Evolutionary conservation across 345 rosid species (phyloP).

Genomic region (Pseudoturritis turrita): DNA sequence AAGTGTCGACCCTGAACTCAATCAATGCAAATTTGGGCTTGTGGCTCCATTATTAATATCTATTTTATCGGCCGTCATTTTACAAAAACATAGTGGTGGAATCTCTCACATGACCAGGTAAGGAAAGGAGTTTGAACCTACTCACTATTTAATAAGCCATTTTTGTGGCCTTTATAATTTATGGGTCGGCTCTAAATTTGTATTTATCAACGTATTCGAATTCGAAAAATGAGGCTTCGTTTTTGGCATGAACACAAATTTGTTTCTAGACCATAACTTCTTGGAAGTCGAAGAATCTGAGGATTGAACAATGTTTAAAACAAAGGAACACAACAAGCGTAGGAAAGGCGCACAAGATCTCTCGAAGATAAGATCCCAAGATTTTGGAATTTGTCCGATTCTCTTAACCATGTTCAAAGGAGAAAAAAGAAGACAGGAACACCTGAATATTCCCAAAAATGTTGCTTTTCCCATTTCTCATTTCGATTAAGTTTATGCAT

Average conservation of each 20-base stretch:
- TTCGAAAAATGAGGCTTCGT: neutral
- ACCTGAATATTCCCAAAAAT: conserved; percentile 29
- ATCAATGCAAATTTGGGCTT: too few species aligned
- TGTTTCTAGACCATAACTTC: conserved; percentile 4
- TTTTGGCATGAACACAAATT: neutral
- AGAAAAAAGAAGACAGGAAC: conserved; percentile 28
- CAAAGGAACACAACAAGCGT: conserved; percentile 18
- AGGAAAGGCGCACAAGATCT: conserved; percentile 32
- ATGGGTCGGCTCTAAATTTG: neutral
- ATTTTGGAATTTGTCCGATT: conserved; percentile 16
- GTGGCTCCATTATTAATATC: too few species aligned
- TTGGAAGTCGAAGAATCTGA: conserved; percentile 7
- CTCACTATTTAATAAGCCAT: too few species aligned
- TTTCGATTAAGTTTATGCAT: neutral
- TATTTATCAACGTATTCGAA: neutral
- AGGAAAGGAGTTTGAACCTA: too few species aligned
- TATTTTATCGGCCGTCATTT: too few species aligned
- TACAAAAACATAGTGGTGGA: too few species aligned
- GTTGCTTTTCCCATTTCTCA: conserved; percentile 1
- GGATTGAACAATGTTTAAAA: neutral
- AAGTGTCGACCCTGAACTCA: too few species aligned
- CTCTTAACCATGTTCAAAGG: conserved; percentile 30
- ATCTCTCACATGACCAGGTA: too few species aligned
- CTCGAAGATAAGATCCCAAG: conserved; percentile 20
- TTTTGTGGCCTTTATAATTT: too few species aligned